A percentile compares a stretch with the other conserved stretches of the same genome.
Evolutionary conservation across 1,139 yeast genomes (phyloP).

Genomic region (Yamadazyma mexicana): DNA sequence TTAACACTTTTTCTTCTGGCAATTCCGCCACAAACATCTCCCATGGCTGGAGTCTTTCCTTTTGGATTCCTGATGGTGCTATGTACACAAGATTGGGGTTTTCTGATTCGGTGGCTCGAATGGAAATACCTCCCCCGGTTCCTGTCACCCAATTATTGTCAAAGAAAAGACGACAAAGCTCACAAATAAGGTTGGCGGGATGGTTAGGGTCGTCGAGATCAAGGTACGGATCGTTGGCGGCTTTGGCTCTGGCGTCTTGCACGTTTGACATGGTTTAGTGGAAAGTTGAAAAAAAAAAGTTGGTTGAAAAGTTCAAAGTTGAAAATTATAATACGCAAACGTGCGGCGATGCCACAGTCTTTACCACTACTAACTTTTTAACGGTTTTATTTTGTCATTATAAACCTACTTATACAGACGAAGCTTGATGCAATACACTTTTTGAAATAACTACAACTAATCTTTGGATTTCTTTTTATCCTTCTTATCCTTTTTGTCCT

Average conservation of each 20-base stretch:
- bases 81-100: conserved; percentile 59
- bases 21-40: conserved; percentile 79
- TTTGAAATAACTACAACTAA: conserved; percentile 6
- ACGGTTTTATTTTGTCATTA: not conserved
- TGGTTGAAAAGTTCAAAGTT: not conserved
- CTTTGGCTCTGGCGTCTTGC: conserved; percentile 3
- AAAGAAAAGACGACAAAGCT: conserved; percentile 74
- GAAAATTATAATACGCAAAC: no score
- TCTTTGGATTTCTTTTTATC: conserved; percentile 27
- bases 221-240: conserved; percentile 11
- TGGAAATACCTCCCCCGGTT: conserved; percentile 93
- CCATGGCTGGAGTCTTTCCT: conserved; percentile 79
- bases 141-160: conserved; percentile 92
- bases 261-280: no score
- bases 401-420: conserved; percentile 3
- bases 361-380: no score
- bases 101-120: conserved; percentile 53
- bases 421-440: conserved; percentile 2
- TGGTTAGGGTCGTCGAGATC: conserved; percentile 44
- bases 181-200: conserved; percentile 86
- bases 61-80: conserved; percentile 95
- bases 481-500: conserved; percentile 34
- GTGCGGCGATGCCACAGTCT: not conserved
- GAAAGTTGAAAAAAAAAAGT: not conserved
- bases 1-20: conserved; percentile 52